Conservation (phyloP, 225 moss, liverwort and hornwort genomes). For the Physcomitrellopsis africana region DNA sequence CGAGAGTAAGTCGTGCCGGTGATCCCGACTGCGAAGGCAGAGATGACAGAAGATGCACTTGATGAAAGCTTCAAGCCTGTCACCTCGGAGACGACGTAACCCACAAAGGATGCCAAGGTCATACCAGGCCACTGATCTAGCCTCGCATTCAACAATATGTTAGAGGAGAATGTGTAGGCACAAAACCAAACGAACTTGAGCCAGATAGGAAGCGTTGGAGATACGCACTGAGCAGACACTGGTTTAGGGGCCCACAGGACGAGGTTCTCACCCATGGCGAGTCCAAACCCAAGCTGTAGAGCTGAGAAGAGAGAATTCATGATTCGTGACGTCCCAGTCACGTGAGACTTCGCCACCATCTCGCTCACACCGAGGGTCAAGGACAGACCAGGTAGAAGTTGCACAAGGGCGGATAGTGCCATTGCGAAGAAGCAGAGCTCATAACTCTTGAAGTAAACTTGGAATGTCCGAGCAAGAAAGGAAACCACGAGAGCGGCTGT, state of each 20-base stretch:
- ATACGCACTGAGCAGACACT: slow-evolving; percentile 36
- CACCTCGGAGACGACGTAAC: slow-evolving; percentile 46
- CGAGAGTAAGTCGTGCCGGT: slow-evolving; percentile 66
- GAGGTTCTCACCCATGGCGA: slow-evolving; percentile 66
- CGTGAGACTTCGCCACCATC: slow-evolving; percentile 71
- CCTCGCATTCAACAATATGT: slow-evolving; percentile 63
- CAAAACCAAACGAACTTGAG: slow-evolving; percentile 57
- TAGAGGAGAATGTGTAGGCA: slow-evolving; percentile 61
- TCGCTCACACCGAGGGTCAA: slow-evolving; percentile 71
- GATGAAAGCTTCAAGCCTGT: slow-evolving; percentile 46
- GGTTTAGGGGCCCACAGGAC: slow-evolving; percentile 60
- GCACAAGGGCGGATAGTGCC: slow-evolving; percentile 61
- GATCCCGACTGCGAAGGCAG: slow-evolving; percentile 74
- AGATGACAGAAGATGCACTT: slow-evolving; percentile 59
- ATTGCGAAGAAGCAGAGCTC: slow-evolving; percentile 62
- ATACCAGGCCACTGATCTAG: slow-evolving; percentile 77
- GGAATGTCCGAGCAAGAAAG: slow-evolving; percentile 54
- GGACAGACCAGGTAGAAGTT: slow-evolving; percentile 63
- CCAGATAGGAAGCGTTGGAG: slow-evolving; percentile 45
- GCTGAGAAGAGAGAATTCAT: slow-evolving; percentile 74
- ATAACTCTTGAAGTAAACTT: slow-evolving; percentile 45
- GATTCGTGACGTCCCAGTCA: slow-evolving; percentile 70
- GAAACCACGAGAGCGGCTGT: slow-evolving; percentile 60
- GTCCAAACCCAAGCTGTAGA: slow-evolving; percentile 70
- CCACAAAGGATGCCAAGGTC: slow-evolving; percentile 66